phyloP scores from a whole-genome alignment of 257 asterid species.

The Vinca minor region DNA sequence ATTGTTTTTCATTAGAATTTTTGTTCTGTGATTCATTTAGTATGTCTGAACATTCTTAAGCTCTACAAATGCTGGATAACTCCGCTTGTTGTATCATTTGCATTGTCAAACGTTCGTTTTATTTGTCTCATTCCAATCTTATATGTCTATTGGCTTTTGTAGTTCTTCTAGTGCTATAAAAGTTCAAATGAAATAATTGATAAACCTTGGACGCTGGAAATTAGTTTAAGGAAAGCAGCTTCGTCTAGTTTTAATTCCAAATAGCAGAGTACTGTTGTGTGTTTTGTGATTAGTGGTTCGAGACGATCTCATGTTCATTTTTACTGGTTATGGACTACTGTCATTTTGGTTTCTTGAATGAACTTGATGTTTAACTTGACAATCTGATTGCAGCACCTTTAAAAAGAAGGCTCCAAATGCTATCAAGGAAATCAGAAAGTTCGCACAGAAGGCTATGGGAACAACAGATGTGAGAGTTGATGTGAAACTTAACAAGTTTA shows the following conservation, averaged over 20 bases:
- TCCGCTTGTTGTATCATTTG: too few species aligned
- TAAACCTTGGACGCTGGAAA: not conserved
- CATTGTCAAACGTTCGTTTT: too few species aligned
- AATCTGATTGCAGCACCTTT: conserved; percentile 41
- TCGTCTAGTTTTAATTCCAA: not conserved
- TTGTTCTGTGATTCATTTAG: not conserved
- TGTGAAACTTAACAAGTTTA: conserved; percentile 56
- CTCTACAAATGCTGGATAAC: too few species aligned
- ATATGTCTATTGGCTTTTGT: not conserved
- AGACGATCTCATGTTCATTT: too few species aligned
- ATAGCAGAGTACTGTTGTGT: too few species aligned
- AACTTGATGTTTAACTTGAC: not conserved
- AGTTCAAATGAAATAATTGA: not conserved
- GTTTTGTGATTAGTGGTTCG: not conserved
- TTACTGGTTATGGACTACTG: not conserved
- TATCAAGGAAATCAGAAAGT: too few species aligned
- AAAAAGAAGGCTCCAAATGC: conserved; percentile 85
- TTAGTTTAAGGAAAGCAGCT: not conserved
- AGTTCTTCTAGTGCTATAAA: not conserved
- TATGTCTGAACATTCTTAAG: not conserved
- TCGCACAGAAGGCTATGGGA: too few species aligned
- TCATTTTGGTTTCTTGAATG: not conserved
- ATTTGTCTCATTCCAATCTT: not conserved
- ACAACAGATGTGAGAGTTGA: too few species aligned
- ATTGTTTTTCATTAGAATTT: not conserved